Evolutionary conservation across 108 stramenopile genomes (phyloP).

Genomic region (Cyclotella cryptica): DNA sequence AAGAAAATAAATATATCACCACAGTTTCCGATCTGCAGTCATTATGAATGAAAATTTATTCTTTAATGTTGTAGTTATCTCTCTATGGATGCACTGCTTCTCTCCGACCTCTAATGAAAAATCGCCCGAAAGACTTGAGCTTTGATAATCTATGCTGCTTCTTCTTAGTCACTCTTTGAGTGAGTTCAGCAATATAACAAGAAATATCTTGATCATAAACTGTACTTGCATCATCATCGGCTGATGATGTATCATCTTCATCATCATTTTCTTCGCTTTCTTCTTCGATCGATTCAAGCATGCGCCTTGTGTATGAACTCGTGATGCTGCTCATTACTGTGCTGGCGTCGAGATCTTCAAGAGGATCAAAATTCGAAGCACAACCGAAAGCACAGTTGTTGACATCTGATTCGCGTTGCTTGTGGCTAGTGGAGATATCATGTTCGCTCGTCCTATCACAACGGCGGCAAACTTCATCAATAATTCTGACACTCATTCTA

Average conservation of each 20-base stretch:
- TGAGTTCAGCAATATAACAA: background rate
- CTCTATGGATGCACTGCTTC: background rate
- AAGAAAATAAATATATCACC: too few relatives aligned
- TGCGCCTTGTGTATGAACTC: slow-evolving; percentile 15
- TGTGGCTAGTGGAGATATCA: background rate
- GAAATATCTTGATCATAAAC: slow-evolving; percentile 16
- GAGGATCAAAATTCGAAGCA: background rate
- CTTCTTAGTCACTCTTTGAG: background rate
- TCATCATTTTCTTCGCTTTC: slow-evolving; percentile 21
- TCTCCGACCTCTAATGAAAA: background rate
- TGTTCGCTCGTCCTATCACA: slow-evolving; percentile 7
- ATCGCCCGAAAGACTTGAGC: background rate
- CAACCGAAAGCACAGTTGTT: background rate
- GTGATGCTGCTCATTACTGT: slow-evolving; percentile 30
- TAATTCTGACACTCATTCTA: slow-evolving; percentile 31
- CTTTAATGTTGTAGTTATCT: too few relatives aligned
- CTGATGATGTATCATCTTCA: slow-evolving; percentile 5
- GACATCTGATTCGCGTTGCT: background rate
- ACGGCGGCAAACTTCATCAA: slow-evolving; percentile 25
- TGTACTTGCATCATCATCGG: background rate
- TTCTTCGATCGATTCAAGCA: slow-evolving; percentile 31
- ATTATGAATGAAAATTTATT: too few relatives aligned
- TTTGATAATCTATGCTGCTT: slow-evolving; percentile 2
- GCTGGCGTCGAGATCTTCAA: slow-evolving; percentile 20
- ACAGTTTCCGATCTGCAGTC: too few relatives aligned